A percentile compares a stretch with the other conserved stretches of the same genome.
Conservation (phyloP, 352 stramenopile species). For the Globisporangium splendens region DNA sequence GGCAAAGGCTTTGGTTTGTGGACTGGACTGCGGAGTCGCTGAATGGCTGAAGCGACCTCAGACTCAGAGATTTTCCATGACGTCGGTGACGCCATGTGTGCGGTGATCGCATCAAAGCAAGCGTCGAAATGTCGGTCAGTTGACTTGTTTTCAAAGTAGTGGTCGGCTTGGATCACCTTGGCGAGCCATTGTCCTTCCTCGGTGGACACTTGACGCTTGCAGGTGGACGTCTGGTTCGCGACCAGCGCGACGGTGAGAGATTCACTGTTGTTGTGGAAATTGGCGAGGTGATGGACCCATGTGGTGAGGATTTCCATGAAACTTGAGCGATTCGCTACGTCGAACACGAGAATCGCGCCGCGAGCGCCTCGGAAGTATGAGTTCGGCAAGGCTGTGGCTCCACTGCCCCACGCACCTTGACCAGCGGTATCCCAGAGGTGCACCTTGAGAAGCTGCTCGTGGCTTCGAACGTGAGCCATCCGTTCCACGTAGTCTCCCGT, state of each 20-base stretch:
- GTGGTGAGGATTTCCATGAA: constrained; percentile 22
- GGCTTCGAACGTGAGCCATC: constrained; percentile 22
- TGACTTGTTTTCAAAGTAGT: constrained; percentile 24
- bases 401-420: constrained; percentile 28
- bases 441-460: constrained; percentile 33
- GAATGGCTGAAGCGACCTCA: no score
- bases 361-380: constrained; percentile 43
- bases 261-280: constrained; percentile 9
- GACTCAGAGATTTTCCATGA: no score
- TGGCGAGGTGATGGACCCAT: constrained; percentile 30
- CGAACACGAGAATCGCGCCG: constrained; percentile 44
- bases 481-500: constrained; percentile 30
- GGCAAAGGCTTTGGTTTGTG: no score
- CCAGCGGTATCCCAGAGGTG: constrained; percentile 54
- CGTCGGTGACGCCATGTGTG: neutral
- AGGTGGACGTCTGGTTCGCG: constrained; percentile 21
- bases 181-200: constrained; percentile 21
- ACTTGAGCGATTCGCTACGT: constrained; percentile 29
- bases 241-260: constrained; percentile 33
- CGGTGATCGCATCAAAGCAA: constrained; percentile 3
- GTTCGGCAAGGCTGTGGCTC: constrained; percentile 22
- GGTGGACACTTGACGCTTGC: constrained; percentile 13
- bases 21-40: no score
- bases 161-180: constrained; percentile 14
- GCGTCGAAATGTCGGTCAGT: neutral